Percentiles rank a stretch among this genome's conserved stretches.
phyloP scores from a whole-genome alignment of 148 eudicot genomes.

The Chenopodium formosanum region DNA sequence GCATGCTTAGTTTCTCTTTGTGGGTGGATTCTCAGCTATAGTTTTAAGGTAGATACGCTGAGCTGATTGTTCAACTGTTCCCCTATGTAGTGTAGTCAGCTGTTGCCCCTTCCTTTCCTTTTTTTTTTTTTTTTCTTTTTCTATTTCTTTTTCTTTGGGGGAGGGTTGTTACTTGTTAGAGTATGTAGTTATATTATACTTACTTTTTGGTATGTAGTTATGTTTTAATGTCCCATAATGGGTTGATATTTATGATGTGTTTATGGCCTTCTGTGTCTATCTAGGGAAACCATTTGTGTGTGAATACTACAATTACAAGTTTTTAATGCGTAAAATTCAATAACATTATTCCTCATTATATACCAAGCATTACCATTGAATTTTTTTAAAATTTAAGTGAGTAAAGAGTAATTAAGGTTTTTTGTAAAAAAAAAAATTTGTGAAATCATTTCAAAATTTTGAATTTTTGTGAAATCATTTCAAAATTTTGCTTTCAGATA shows the following conservation, averaged over 20 bases:
- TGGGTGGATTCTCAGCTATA: neutral
- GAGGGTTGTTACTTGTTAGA: constrained; percentile 5
- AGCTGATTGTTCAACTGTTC: constrained; percentile 14
- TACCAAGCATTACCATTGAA: no score
- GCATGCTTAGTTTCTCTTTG: neutral
- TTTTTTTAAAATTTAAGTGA: no score
- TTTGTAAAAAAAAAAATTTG: no score
- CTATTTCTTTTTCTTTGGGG: neutral
- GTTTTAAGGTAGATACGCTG: neutral
- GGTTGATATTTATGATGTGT: constrained; percentile 8
- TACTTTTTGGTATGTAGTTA: neutral
- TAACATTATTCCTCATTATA: no score
- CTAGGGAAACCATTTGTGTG: neutral
- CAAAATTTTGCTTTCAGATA: no score
- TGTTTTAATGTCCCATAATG: neutral
- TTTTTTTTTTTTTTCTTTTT: neutral
- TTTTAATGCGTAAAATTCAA: no score
- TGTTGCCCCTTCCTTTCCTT: neutral
- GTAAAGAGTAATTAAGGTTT: no score
- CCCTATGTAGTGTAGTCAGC: constrained; percentile 4
- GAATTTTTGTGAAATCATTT: no score
- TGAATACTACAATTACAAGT: neutral
- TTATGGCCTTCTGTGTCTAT: neutral
- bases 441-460: no score
- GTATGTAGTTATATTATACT: neutral